phyloP scores from a whole-genome alignment of 2,329 filamentous ascomycete genomes.

The Nemania sp. region DNA sequence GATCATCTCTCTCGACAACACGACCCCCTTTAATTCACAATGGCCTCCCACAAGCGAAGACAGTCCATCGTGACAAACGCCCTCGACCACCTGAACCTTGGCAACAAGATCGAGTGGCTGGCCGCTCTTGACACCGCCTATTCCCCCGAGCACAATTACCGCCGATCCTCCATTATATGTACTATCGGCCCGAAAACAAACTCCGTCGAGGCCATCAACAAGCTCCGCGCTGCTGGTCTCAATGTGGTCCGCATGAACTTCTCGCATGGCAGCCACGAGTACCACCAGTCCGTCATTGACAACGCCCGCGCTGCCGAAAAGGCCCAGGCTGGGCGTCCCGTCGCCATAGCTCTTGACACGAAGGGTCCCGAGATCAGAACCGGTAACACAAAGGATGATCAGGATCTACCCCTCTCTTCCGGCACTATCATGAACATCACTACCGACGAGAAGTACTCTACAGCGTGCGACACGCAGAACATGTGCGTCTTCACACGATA shows the following conservation, averaged over 20 bases:
- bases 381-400: conserved; percentile 76
- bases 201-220: conserved; percentile 95
- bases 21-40: conserved; percentile 9
- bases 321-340: conserved; percentile 76
- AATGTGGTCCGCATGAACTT: conserved; percentile 99
- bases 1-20: neutral
- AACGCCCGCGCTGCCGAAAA: conserved; percentile 87
- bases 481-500: conserved; percentile 67
- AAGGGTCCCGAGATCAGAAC: conserved; percentile 67
- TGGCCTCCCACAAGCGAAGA: conserved; percentile 29
- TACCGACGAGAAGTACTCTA: conserved; percentile 91
- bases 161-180: conserved; percentile 97
- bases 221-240: conserved; percentile 85
- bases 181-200: conserved; percentile 99
- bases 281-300: conserved; percentile 98
- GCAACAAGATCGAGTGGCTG: conserved; percentile 70
- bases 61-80: conserved; percentile 62
- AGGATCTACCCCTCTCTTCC: conserved; percentile 83
- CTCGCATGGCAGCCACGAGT: conserved; percentile 84
- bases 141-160: conserved; percentile 85
- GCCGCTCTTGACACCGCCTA: conserved; percentile 84
- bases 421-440: conserved; percentile 93
- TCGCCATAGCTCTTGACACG: conserved; percentile 90
- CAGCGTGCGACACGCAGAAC: conserved; percentile 83
- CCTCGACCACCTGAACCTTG: conserved; percentile 83